Evolutionary conservation across 495 filamentous ascomycete genomes (phyloP).

Genomic region (Lasiosphaeria ovina): DNA sequence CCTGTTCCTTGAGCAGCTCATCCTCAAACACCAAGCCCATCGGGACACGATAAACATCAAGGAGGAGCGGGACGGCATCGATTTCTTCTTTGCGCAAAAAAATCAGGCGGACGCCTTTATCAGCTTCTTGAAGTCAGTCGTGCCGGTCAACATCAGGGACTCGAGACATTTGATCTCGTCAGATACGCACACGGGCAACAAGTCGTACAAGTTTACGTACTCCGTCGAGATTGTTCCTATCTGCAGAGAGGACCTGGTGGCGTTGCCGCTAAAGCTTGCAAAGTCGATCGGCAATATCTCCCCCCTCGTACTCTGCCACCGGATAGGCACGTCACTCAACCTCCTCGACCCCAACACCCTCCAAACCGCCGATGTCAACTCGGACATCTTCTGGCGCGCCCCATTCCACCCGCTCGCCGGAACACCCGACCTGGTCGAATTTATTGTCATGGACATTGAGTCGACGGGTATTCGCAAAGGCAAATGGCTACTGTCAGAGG

Average conservation of each 20-base stretch:
- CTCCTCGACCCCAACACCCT: constrained; percentile 88
- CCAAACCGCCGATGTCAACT: constrained; percentile 80
- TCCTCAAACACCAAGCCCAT: constrained; percentile 89
- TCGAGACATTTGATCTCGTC: constrained; percentile 89
- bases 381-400: constrained; percentile 78
- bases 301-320: constrained; percentile 65
- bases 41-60: constrained; percentile 95
- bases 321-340: constrained; percentile 86
- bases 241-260: constrained; percentile 94
- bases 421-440: constrained; percentile 81
- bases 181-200: constrained; percentile 86
- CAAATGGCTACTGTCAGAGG: constrained; percentile 80
- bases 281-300: constrained; percentile 80
- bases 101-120: constrained; percentile 93
- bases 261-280: constrained; percentile 85
- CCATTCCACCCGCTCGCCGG: constrained; percentile 85
- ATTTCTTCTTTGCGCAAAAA: constrained; percentile 86
- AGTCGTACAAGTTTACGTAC: constrained; percentile 89
- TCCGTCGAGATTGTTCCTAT: constrained; percentile 85
- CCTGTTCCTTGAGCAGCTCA: constrained; percentile 92
- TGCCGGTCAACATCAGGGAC: constrained; percentile 76
- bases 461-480: constrained; percentile 70
- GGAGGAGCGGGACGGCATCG: constrained; percentile 87
- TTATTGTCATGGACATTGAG: constrained; percentile 94
- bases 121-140: constrained; percentile 81